Percentiles rank a stretch among this genome's conserved stretches.
Conservation (phyloP, 1,139 yeast genomes). For the Magnusiomyces paraingens region DNA sequence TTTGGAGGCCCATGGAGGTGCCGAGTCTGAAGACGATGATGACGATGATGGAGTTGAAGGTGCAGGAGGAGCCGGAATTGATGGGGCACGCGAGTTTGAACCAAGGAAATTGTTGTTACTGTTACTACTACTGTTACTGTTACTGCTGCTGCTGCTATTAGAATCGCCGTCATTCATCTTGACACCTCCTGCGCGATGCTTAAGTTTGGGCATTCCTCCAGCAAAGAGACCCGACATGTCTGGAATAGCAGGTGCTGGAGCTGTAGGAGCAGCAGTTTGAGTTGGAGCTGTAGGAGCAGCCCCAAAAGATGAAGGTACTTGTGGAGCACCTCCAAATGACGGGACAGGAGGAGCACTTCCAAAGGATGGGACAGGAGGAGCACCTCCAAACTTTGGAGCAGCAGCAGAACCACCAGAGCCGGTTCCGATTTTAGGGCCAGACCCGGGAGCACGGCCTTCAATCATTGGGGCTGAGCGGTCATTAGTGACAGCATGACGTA, state of each 20-base stretch:
- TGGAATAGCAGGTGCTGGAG: slow-evolving; percentile 33
- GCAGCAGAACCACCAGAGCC: slow-evolving; percentile 5
- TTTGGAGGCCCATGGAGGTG: no score
- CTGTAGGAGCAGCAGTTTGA: slow-evolving; percentile 16
- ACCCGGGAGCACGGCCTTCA: slow-evolving; percentile 35
- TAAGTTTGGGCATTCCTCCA: slow-evolving; percentile 78
- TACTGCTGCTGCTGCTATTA: neutral
- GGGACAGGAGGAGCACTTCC: slow-evolving; percentile 20
- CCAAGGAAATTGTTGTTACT: neutral
- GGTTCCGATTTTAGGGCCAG: slow-evolving; percentile 14
- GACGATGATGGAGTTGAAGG: neutral
- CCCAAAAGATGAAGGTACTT: slow-evolving; percentile 11
- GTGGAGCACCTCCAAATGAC: slow-evolving; percentile 8
- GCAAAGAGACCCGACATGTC: slow-evolving; percentile 71
- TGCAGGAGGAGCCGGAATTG: neutral
- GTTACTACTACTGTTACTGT: neutral
- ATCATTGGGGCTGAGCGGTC: slow-evolving; percentile 57
- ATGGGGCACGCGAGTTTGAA: neutral
- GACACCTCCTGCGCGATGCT: slow-evolving; percentile 47
- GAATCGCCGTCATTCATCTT: slow-evolving; percentile 33
- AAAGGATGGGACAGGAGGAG: slow-evolving; percentile 22
- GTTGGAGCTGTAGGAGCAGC: slow-evolving; percentile 12
- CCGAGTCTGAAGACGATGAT: no score
- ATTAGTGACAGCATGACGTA: slow-evolving; percentile 72
- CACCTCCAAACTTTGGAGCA: slow-evolving; percentile 26